Base-by-base conservation (phyloP, 2,329 filamentous ascomycete genomes). In the Trichoderma simmonsii region DNA sequence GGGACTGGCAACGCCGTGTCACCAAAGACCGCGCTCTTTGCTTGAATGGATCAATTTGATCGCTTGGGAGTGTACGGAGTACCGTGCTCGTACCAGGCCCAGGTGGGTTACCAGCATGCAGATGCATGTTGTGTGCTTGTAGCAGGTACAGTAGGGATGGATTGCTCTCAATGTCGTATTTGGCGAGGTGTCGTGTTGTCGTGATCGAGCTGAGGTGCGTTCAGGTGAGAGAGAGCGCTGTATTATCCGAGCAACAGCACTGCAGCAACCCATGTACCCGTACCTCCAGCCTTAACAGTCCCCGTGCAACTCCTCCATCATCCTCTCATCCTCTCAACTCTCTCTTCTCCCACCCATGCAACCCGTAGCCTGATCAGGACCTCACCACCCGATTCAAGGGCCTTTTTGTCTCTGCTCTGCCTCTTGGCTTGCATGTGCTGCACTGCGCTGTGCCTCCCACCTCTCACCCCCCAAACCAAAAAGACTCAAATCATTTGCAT, bases 391-490 rank as follows among this genome's bases (percentile, higher is more conserved):
- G 39, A 34, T 30, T 28, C 34, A n/a, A 62, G 34, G 61, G 24
- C 32, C n/a, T 64, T 48, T 48, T 51, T 32, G 48, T 54, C 34
- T 36, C 34, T 36, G 34, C 21, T 54, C 43, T 51, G 18, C 43
- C 43, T 51, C 62, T 51, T 51, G 62, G 62, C 62, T 64, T 64
- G 62, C 39, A 51, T 64, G 28, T 64, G 62, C 62, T 51, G 34
- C 8, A 6, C n/a, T 15, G 7, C 3, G 36, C 36, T 34, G 32
- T 34, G 34, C 34, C 21, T 39, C 26, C 14, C 62, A n/a, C n/a
- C 8, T 39, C 18, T 6, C 62, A n/a, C 39, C 24, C 39, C 62
- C 18, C 24, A n/a, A 28, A 28, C 36, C 43, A 39, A 21, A 51
- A 51, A 18, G 63, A 34, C 30, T 34, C 63, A 30, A 56, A 28